Base-by-base conservation (phyloP, 2,329 filamentous ascomycete species). In the Trichoderma sp. region DNA sequence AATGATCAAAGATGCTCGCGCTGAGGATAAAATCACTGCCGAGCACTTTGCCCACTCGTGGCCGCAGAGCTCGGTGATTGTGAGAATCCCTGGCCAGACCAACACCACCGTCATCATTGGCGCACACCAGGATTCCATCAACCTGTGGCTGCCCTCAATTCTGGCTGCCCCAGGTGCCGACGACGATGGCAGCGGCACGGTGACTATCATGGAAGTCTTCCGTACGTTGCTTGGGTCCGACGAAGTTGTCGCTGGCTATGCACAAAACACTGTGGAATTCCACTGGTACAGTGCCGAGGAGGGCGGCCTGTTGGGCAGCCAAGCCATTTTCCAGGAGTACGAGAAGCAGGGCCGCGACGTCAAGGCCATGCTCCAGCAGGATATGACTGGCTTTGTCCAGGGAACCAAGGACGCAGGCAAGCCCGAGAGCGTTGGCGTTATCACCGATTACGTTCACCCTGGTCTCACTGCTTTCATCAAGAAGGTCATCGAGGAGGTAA, bases 281-380 rank as follows among this genome's bases (percentile, higher is more conserved):
- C 94, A 97, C 80, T 97, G 93, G 93, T 97, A 97, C 82, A 92
- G 90, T 53, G 93, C 92, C 12, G 93, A 97, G 78, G 93, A 97
- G 79, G 93, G 90, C 60, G 93, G 94, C 37, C 84, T 97, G 54
- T 86, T 97, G 4, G 93, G 93, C 68, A 94, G 91, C 74, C 93
- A 97, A 78, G 94, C 92, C 65, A 92, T 98, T 78, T 98, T 97
- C 83, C 85, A 87, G 60, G 82, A 87, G 8, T 98, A 98, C 76
- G 89, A 92, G 79, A 88, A 89, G 77, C 80, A 86, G 25, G 85
- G 86, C 35, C 87, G 90, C 29, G 89, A 94, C 71, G 86, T 98
- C 78, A 96, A 94, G 81, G 94, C 94, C 37, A 98, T 98, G 95
- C 87, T 98, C 65, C 94, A 98, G 82, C 94, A 98, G 80, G 94